phyloP scores from a whole-genome alignment of 495 filamentous ascomycete genomes.

The Annulohypoxylon bovei region DNA sequence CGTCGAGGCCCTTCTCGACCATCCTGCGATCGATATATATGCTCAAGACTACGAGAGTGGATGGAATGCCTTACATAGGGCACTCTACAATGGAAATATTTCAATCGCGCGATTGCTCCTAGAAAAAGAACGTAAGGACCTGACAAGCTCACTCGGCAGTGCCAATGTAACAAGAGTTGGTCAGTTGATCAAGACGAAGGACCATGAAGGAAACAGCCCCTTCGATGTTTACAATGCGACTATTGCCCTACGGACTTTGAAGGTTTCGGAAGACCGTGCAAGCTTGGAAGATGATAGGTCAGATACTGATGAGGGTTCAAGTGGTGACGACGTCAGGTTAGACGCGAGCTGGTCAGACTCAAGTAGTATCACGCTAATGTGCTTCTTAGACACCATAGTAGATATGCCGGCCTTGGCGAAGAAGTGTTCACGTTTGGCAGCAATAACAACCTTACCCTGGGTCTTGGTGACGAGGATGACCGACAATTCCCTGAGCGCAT shows the following conservation, averaged over 20 bases:
- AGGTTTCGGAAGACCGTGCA: slow-evolving; percentile 39
- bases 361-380: slow-evolving; percentile 12
- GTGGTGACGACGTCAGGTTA: slow-evolving; percentile 39
- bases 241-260: slow-evolving; percentile 68
- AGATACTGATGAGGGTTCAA: slow-evolving; percentile 51
- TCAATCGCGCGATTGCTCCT: slow-evolving; percentile 84
- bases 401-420: slow-evolving; percentile 66
- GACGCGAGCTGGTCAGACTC: neutral
- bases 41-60: slow-evolving; percentile 89
- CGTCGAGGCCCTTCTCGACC: slow-evolving; percentile 78
- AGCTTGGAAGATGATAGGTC: slow-evolving; percentile 52
- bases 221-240: slow-evolving; percentile 91
- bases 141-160: slow-evolving; percentile 61
- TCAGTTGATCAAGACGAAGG: slow-evolving; percentile 91
- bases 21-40: slow-evolving; percentile 87
- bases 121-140: slow-evolving; percentile 74
- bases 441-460: slow-evolving; percentile 92
- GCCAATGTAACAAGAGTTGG: slow-evolving; percentile 58
- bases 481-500: slow-evolving; percentile 91
- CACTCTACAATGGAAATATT: slow-evolving; percentile 92
- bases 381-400: slow-evolving; percentile 37
- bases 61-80: slow-evolving; percentile 94
- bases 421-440: slow-evolving; percentile 93
- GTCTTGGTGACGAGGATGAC: slow-evolving; percentile 92
- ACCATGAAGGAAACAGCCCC: slow-evolving; percentile 91